Evolutionary conservation across 352 stramenopile species (phyloP).

Genomic region (Globisporangium paroecandrum): DNA sequence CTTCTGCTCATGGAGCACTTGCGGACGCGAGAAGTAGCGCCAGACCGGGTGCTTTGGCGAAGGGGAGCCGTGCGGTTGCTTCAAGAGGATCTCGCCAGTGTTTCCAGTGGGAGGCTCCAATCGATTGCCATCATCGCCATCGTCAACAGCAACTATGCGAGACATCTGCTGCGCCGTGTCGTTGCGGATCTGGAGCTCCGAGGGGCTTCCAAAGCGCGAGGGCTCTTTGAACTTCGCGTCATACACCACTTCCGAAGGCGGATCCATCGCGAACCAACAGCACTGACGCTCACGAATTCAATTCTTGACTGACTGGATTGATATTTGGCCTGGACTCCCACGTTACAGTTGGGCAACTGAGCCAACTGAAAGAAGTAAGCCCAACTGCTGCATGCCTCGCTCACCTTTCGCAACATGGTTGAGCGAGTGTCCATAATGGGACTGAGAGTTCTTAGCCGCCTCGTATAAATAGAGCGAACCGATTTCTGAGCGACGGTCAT

Average conservation of each 20-base stretch:
- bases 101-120: background rate
- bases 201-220: background rate
- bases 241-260: background rate
- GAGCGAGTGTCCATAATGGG: background rate
- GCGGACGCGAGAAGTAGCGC: slow-evolving; percentile 1
- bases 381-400: background rate
- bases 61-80: background rate
- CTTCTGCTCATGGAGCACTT: background rate
- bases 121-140: background rate
- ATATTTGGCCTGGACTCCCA: background rate
- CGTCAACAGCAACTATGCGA: background rate
- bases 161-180: background rate
- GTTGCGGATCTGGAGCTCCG: slow-evolving; percentile 1
- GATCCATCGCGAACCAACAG: background rate
- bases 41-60: slow-evolving; percentile 9
- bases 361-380: background rate
- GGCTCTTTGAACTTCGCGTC: slow-evolving; percentile 1
- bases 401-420: background rate
- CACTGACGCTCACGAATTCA: background rate
- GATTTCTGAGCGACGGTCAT: background rate
- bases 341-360: background rate
- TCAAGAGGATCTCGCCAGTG: background rate
- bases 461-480: slow-evolving; percentile 3
- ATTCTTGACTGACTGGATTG: background rate
- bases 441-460: background rate